Evolutionary conservation across 352 stramenopile genomes (phyloP).

Genomic region (Phytophthora nicotianae): DNA sequence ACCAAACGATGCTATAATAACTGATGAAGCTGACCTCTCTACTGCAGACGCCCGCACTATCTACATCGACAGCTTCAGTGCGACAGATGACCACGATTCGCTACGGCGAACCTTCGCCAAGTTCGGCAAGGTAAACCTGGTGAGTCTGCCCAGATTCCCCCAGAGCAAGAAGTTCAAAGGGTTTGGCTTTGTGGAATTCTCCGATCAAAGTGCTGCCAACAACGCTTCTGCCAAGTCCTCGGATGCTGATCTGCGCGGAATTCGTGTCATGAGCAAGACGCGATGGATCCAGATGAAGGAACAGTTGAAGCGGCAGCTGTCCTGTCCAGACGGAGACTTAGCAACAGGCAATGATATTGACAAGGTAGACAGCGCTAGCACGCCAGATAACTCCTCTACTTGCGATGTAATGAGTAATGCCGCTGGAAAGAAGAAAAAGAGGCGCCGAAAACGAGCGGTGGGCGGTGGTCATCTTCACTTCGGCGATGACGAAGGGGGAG

Average conservation of each 20-base stretch:
- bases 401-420: background rate
- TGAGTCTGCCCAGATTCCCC: slow-evolving; percentile 75
- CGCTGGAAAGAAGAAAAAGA: slow-evolving; percentile 28
- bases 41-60: slow-evolving; percentile 55
- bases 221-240: slow-evolving; percentile 25
- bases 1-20: background rate
- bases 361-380: background rate
- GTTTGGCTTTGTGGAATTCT: slow-evolving; percentile 87
- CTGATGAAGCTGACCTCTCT: background rate
- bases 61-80: slow-evolving; percentile 77
- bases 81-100: slow-evolving; percentile 69
- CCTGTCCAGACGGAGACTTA: slow-evolving; percentile 3
- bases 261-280: slow-evolving; percentile 65
- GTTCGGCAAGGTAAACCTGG: slow-evolving; percentile 79
- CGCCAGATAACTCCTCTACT: background rate
- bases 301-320: slow-evolving; percentile 60
- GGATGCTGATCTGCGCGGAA: slow-evolving; percentile 35
- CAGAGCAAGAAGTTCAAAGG: slow-evolving; percentile 79
- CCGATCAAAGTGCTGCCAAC: slow-evolving; percentile 34
- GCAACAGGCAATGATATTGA: background rate
- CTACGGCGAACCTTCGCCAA: slow-evolving; percentile 56
- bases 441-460: slow-evolving; percentile 12
- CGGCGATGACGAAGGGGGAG: slow-evolving; percentile 29
- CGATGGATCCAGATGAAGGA: slow-evolving; percentile 69
- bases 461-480: slow-evolving; percentile 48